A percentile compares a stretch with the other conserved stretches of the same genome.
These are phyloP conservation scores for Miscanthus sacchariflorus DNA, from an alignment of 202 grass and related monocot species.

Conservation along the genomic window DNA sequence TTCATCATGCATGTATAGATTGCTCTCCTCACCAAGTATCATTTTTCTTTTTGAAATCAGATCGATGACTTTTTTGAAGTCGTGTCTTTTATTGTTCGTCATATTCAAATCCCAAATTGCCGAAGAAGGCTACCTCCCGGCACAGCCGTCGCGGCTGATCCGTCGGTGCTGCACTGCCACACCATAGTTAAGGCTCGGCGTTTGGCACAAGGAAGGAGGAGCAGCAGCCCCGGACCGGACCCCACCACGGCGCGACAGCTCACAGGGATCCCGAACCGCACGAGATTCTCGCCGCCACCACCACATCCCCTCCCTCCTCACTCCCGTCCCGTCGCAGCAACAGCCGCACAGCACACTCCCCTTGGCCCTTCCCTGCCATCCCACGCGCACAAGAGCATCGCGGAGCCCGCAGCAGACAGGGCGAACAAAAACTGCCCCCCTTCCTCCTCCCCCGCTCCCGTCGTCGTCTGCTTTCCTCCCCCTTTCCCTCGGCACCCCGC, in stretches of 20 bases:
- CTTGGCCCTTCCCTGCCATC: not conserved
- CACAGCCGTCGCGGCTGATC: too few relatives aligned
- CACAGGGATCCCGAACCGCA: constrained; percentile 40
- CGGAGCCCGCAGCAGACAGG: constrained; percentile 26
- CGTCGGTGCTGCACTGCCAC: too few relatives aligned
- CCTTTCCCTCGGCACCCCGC: constrained; percentile 2
- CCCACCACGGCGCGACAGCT: not conserved
- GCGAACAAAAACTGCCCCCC: constrained; percentile 38
- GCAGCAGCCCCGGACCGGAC: not conserved
- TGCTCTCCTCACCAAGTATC: too few relatives aligned
- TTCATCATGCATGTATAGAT: too few relatives aligned
- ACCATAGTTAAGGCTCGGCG: not conserved
- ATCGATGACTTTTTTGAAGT: not conserved
- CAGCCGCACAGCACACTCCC: constrained; percentile 26
- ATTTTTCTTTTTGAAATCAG: too few relatives aligned
- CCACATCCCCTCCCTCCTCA: not conserved
- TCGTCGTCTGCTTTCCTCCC: constrained; percentile 13
- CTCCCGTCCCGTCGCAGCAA: constrained; percentile 4
- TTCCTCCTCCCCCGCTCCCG: not conserved
- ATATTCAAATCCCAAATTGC: too few relatives aligned
- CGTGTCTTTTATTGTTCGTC: not conserved
- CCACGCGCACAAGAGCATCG: constrained; percentile 16
- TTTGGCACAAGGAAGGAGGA: not conserved
- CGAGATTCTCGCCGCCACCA: constrained; percentile 41
- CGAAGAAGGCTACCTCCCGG: too few relatives aligned